These are phyloP conservation scores for Nannochloris sp. DNA, from an alignment of 139 green algal genomes.

Conservation along the genomic window DNA sequence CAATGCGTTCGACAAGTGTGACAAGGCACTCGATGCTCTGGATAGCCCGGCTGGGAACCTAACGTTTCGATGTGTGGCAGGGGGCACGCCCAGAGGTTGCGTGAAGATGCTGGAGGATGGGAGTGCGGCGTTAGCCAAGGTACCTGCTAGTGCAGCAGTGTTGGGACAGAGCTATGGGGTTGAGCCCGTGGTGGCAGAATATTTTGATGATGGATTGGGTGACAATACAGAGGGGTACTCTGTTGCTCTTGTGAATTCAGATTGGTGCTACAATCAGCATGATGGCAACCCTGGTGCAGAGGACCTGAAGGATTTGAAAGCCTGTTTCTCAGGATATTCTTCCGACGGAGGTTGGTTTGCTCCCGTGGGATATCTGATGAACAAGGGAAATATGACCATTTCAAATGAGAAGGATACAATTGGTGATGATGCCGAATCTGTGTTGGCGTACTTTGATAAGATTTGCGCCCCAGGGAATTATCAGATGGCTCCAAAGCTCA, in stretches of 20 bases:
- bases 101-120: slow-evolving; percentile 5
- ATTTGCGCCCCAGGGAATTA: slow-evolving; percentile 11
- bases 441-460: background rate
- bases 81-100: background rate
- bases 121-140: background rate
- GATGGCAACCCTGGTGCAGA: background rate
- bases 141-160: background rate
- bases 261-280: slow-evolving; percentile 1
- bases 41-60: background rate
- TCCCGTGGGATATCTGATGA: slow-evolving; percentile 1
- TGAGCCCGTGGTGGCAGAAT: background rate
- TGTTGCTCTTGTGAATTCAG: slow-evolving; percentile 2
- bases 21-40: background rate
- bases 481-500: background rate
- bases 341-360: slow-evolving; percentile 6
- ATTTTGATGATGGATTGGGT: slow-evolving; percentile 1
- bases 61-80: background rate
- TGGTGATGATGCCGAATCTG: slow-evolving; percentile 2
- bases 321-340: slow-evolving; percentile 3
- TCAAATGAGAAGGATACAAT: background rate
- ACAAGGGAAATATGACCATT: background rate
- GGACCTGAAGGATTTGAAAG: background rate
- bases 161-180: background rate
- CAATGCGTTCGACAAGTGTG: background rate
- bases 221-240: slow-evolving; percentile 4